Evolutionary conservation across 169 alveolate genomes (phyloP).

Genomic region (Cryptosporidium ubiquitum): DNA sequence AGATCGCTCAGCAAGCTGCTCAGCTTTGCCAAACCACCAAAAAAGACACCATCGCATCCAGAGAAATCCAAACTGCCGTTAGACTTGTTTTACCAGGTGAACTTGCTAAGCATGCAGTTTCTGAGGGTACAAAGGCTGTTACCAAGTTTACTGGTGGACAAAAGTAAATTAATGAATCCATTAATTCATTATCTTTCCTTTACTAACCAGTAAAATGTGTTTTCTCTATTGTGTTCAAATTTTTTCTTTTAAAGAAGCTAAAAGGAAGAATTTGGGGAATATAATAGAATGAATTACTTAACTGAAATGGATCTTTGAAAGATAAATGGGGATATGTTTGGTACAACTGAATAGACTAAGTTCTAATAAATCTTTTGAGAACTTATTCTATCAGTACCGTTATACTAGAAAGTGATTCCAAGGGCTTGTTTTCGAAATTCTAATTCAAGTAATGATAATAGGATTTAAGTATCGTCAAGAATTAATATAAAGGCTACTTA

Average conservation of each 20-base stretch:
- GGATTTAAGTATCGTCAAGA: slow-evolving; percentile 38
- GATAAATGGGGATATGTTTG: neutral
- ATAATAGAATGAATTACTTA: neutral
- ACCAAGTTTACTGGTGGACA: slow-evolving; percentile 94
- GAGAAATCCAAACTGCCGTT: slow-evolving; percentile 99
- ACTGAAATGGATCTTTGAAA: neutral
- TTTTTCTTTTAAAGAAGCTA: neutral
- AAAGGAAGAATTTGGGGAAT: neutral
- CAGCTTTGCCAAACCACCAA: slow-evolving; percentile 94
- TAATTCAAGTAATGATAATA: slow-evolving; percentile 2
- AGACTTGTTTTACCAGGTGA: slow-evolving; percentile 99
- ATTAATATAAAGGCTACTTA: slow-evolving; percentile 4
- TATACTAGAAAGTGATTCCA: slow-evolving; percentile 29
- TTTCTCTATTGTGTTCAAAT: too few relatives aligned
- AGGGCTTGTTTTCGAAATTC: slow-evolving; percentile 30
- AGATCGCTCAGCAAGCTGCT: slow-evolving; percentile 95
- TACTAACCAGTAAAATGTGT: too few relatives aligned
- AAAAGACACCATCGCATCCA: slow-evolving; percentile 95
- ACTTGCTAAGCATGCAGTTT: slow-evolving; percentile 99
- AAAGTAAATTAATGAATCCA: slow-evolving; percentile 18
- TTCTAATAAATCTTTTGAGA: neutral
- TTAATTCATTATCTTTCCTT: neutral
- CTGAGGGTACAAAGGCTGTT: slow-evolving; percentile 99
- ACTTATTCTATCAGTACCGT: slow-evolving; percentile 15
- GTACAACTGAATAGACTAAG: neutral